Conservation (phyloP, 73 alveolate genomes). For the Paramecium tetraurelia region DNA sequence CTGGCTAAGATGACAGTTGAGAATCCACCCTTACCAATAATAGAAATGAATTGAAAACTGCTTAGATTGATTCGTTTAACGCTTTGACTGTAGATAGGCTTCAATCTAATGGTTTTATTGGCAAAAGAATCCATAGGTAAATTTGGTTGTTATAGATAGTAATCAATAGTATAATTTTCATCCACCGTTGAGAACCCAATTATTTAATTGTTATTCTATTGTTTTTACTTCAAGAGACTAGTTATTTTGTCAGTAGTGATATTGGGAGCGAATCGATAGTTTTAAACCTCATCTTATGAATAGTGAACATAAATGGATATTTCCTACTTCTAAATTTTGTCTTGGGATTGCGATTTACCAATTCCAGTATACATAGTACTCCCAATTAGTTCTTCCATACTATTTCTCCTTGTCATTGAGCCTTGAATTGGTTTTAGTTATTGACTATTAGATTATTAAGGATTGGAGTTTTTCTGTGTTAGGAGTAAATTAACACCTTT, state of each 20-base stretch:
- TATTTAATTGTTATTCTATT: background rate
- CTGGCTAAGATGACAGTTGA: conserved; percentile 75
- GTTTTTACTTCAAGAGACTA: background rate
- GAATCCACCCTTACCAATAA: conserved; percentile 86
- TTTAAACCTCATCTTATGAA: background rate
- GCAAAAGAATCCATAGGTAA: background rate
- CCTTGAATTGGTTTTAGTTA: background rate
- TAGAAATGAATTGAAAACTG: conserved; percentile 72
- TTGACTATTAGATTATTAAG: background rate
- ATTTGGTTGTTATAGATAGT: conserved; percentile 33
- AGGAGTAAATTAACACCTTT: conserved; percentile 6
- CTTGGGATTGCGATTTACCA: background rate
- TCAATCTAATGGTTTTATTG: conserved; percentile 1
- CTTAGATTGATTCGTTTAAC: background rate
- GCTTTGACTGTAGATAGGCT: background rate
- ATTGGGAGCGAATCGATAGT: background rate
- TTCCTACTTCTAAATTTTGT: background rate
- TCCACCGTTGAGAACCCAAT: conserved; percentile 11
- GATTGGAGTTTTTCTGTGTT: conserved; percentile 3
- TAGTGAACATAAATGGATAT: background rate
- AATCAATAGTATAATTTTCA: conserved; percentile 44
- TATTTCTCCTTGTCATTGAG: conserved; percentile 17
- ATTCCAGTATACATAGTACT: background rate
- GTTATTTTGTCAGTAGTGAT: background rate
- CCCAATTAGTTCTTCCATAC: background rate